Base-by-base conservation (phyloP, 768 basidiomycete species). In the Leucosporidium yakuticum region DNA sequence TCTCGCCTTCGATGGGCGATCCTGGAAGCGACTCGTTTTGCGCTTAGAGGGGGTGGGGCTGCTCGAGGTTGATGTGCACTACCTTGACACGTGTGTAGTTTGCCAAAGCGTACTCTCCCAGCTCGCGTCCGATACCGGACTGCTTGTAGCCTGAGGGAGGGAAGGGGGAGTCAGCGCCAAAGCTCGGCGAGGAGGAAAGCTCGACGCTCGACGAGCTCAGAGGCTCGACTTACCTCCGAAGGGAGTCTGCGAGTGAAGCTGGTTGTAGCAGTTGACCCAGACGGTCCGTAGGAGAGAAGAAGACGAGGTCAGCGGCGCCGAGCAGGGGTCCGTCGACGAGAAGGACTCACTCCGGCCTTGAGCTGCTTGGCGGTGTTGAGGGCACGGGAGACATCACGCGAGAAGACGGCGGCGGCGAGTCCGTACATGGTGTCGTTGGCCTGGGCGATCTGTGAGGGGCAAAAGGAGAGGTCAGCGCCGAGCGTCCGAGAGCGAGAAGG, bases 401-500 rank as follows among this genome's bases (percentile, higher is more conserved):
- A 86, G 83, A 93, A 96, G 62, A 98, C 86, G 14, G 88, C 88
- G 4, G 89, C 86, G 32, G 69, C 69, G 39, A 70, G 65, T 66
- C 94, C 94, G 78, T 93, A 72, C 56, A 81, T 75, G 0, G 89
- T 88, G 77, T 95, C 87, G 79, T 99, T 99, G 32, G 91, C 95
- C 62, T 74, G 63, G 23, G 56, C 65, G 71, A 82, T 75, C 39
- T 44, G 39, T 15, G 60, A 77, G 23, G 6, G 50, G 8, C 20
- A 25, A 21, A 21, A n/a, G 50, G 50, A 21, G 8, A 14, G 7
- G 50, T 51, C 25, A 51, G 50, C 25, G 25, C 25, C 50, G 25
- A 51, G 21, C 23, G n/a, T n/a, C n/a, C n/a, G n/a, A n/a, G 25
- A 23, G 21, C 31, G n/a, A 17, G 25, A 48, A 44, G 55, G n/a